Evolutionary conservation across 441 rosid genomes (phyloP).

Genomic region (Mallotus repandus): DNA sequence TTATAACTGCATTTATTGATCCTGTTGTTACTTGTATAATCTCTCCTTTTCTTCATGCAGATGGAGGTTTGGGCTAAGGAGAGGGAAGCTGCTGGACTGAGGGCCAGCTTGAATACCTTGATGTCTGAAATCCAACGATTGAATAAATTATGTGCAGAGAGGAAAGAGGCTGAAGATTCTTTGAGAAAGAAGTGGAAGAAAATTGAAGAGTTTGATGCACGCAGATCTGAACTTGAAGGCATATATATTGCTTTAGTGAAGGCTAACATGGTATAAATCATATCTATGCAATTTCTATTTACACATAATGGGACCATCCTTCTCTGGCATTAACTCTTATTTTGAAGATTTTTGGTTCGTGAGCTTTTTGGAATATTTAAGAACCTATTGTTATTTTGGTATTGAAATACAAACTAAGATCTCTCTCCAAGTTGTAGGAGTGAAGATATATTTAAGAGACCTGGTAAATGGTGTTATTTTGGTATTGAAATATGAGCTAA

Average conservation of each 20-base stretch:
- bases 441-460: too few relatives aligned
- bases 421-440: not conserved
- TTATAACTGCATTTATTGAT: not conserved
- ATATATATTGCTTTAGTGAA: conserved; percentile 77
- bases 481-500: too few relatives aligned
- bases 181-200: conserved; percentile 94
- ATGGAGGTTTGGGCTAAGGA: conserved; percentile 96
- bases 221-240: conserved; percentile 92
- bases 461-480: too few relatives aligned
- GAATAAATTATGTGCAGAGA: conserved; percentile 82
- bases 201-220: conserved; percentile 89
- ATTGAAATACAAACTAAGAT: not conserved
- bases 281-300: conserved; percentile 8
- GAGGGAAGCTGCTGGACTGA: conserved; percentile 87
- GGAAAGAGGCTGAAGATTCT: conserved; percentile 93
- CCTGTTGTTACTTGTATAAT: conserved; percentile 1
- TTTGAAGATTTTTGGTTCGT: not conserved
- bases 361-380: not conserved
- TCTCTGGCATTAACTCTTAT: not conserved
- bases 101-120: conserved; percentile 83
- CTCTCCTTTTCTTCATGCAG: conserved; percentile 38
- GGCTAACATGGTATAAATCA: conserved; percentile 71
- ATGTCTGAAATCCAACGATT: conserved; percentile 80
- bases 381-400: not conserved
- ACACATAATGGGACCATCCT: conserved; percentile 1